These are phyloP conservation scores for Puya raimondii DNA, from an alignment of 176 grass and related monocot genomes.

Conservation along the genomic window DNA sequence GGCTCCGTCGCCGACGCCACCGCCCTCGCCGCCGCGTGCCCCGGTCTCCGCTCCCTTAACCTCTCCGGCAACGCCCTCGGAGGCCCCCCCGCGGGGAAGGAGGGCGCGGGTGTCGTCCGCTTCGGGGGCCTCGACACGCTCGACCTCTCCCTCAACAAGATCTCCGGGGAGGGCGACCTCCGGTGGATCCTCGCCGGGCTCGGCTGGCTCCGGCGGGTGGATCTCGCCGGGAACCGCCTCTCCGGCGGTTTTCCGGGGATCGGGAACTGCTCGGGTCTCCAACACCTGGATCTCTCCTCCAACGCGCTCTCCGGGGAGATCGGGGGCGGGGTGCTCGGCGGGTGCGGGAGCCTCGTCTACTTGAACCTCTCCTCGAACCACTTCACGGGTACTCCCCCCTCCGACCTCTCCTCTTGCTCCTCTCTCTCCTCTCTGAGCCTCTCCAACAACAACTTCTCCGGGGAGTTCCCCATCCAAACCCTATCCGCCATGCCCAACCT, in stretches of 20 bases:
- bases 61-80: slow-evolving; percentile 28
- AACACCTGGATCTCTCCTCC: slow-evolving; percentile 16
- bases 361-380: slow-evolving; percentile 25
- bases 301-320: slow-evolving; percentile 11
- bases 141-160: slow-evolving; percentile 25
- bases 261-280: slow-evolving; percentile 10
- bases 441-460: slow-evolving; percentile 28
- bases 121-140: slow-evolving; percentile 8
- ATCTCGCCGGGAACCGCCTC: slow-evolving; percentile 7
- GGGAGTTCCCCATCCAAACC: slow-evolving; percentile 11
- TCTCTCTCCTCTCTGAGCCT: slow-evolving; percentile 2
- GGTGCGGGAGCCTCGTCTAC: slow-evolving; percentile 17
- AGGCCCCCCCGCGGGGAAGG: background rate
- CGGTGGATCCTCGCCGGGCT: slow-evolving; percentile 5
- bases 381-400: slow-evolving; percentile 14
- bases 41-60: slow-evolving; percentile 38
- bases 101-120: background rate
- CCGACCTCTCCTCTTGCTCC: slow-evolving; percentile 18
- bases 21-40: slow-evolving; percentile 38
- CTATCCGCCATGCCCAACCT: slow-evolving; percentile 17
- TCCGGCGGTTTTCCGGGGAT: slow-evolving; percentile 10
- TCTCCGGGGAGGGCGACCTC: slow-evolving; percentile 5
- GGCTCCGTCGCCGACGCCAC: slow-evolving; percentile 61
- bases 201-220: slow-evolving; percentile 6
- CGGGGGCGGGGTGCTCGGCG: slow-evolving; percentile 3